Conservation (phyloP, 441 rosid species). For the Gossypium laxum region DNA sequence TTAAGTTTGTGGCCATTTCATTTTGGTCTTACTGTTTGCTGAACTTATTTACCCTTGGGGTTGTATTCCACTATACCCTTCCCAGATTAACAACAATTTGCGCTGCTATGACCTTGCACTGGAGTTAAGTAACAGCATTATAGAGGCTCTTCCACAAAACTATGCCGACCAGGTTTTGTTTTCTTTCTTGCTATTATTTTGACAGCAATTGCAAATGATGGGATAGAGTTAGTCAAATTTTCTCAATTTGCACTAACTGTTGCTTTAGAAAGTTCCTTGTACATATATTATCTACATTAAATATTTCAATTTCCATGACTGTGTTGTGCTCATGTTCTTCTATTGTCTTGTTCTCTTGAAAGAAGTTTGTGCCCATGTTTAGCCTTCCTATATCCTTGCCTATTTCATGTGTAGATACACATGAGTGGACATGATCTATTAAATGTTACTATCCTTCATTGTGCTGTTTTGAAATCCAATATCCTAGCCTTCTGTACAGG, state of each 20-base stretch:
- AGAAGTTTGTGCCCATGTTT: not conserved
- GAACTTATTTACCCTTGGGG: conserved; percentile 9
- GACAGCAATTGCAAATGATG: not conserved
- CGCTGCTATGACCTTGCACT: conserved; percentile 97
- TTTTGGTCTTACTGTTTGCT: conserved; percentile 2
- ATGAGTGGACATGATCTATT: not conserved
- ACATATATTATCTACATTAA: not conserved
- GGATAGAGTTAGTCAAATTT: not conserved
- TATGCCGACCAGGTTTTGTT: conserved; percentile 76
- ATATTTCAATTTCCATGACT: not conserved
- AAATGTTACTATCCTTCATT: not conserved
- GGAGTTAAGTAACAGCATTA: conserved; percentile 82
- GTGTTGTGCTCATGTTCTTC: not conserved
- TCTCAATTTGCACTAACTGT: not conserved
- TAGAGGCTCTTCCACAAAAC: conserved; percentile 92
- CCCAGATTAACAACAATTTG: conserved; percentile 88
- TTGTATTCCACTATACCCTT: conserved; percentile 15
- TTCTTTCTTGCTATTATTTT: not conserved
- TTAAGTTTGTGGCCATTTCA: conserved; percentile 11
- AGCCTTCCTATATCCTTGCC: conserved; percentile 8
- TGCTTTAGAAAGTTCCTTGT: not conserved
- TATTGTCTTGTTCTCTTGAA: not conserved
- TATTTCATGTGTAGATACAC: conserved; percentile 3
- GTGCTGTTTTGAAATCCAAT: conserved; percentile 10
- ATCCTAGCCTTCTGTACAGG: conserved; percentile 38